Percentiles rank a stretch among this genome's conserved stretches.
These are phyloP conservation scores for Syzygium malaccense DNA, from an alignment of 441 rosid genomes.

Conservation along the genomic window DNA sequence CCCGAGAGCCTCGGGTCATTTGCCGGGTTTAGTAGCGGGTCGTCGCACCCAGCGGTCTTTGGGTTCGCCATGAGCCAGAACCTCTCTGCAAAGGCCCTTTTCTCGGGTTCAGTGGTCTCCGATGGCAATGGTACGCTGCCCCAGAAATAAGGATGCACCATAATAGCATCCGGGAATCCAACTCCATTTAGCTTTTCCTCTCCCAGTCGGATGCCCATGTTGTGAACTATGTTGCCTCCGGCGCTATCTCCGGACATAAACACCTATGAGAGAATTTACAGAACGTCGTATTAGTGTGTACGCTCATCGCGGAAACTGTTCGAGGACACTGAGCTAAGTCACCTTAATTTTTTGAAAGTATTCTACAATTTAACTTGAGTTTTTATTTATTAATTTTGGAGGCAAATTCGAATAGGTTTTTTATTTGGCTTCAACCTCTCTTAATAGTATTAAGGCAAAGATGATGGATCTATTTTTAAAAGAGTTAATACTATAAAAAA, in stretches of 20 bases:
- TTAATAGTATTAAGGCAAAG: no score
- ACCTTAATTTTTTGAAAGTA: no score
- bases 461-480: no score
- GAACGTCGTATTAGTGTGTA: background rate
- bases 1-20: background rate
- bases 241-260: constrained; percentile 8
- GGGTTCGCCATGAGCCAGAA: background rate
- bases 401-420: no score
- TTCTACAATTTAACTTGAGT: no score
- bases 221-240: background rate
- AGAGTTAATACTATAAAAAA: no score
- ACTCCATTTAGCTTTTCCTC: background rate
- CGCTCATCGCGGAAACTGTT: background rate
- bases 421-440: no score
- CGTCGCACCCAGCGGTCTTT: background rate
- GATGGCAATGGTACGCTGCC: background rate
- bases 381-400: no score
- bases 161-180: background rate
- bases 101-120: background rate
- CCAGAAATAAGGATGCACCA: constrained; percentile 2
- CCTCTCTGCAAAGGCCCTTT: background rate
- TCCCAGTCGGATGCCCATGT: background rate
- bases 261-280: background rate
- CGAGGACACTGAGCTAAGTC: background rate
- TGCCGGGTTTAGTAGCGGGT: background rate